phyloP scores from a whole-genome alignment of 371 early-diverging fungal genomes.

The Rhizopus stolonifer region DNA sequence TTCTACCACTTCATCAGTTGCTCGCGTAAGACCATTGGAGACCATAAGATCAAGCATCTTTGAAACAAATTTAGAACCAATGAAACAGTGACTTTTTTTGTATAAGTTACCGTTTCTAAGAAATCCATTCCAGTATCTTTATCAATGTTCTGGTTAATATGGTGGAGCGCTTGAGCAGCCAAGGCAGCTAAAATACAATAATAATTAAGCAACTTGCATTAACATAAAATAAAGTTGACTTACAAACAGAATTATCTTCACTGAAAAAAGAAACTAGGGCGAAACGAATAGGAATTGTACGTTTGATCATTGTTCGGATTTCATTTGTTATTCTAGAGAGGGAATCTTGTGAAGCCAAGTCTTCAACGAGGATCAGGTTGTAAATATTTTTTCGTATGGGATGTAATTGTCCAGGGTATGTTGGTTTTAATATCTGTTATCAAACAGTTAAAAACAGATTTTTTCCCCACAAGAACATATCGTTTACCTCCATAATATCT shows the following conservation, averaged over 20 bases:
- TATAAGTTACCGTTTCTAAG: conserved; percentile 33
- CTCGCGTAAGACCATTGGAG: background rate
- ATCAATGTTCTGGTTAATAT: conserved; percentile 39
- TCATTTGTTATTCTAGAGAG: conserved; percentile 56
- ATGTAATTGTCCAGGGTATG: conserved; percentile 70
- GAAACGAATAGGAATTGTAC: conserved; percentile 78
- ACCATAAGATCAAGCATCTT: conserved; percentile 1
- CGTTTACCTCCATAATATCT: conserved; percentile 49
- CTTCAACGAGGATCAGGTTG: conserved; percentile 66
- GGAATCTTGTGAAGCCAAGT: conserved; percentile 53
- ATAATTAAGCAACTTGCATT: background rate
- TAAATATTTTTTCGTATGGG: conserved; percentile 75
- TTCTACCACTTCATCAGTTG: background rate
- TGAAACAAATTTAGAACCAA: too few species aligned
- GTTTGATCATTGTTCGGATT: conserved; percentile 57
- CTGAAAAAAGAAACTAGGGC: conserved; percentile 72
- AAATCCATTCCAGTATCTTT: conserved; percentile 31
- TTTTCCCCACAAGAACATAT: background rate
- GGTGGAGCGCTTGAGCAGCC: conserved; percentile 48
- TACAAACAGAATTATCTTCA: conserved; percentile 31
- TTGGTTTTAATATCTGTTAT: conserved; percentile 49
- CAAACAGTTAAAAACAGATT: background rate
- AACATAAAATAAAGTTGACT: background rate
- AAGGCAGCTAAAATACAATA: conserved; percentile 25
- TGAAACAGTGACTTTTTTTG: too few species aligned